Base-by-base conservation (phyloP, 1,284 basidiomycete species). In the Cryptococcus floricola region DNA sequence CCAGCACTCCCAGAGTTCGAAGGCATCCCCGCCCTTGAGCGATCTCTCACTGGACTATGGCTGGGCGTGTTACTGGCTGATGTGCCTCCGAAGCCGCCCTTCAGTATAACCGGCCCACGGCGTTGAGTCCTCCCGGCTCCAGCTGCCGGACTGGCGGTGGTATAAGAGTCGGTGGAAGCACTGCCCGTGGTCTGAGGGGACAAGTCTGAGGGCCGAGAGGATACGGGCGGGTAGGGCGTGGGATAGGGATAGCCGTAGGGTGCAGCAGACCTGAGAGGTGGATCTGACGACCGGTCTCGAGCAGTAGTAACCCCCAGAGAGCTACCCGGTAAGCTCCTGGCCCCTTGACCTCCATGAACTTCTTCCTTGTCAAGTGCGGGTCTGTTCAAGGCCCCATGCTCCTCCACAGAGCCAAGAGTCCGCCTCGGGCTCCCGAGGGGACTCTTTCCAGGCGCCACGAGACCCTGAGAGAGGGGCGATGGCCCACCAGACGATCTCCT, bases 1-100 rank as follows among this genome's bases (percentile, higher is more conserved):
- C 23, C 25, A 27, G 18, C 4, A 14, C 19, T 12, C 18, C 18
- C 45, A 42, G 41, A n/a, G 23, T 12, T 42, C n/a, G 23, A n/a
- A 42, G 41, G n/a, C 12, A 31, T 7, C 13, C 25, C 46, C n/a
- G 38, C n/a, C 1, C 38, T 25, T 14, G 46, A 12, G 41, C 64
- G 45, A 53, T 66, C 62, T 37, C 66, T 8, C 14, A 66, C 63
- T 5, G 67, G 66, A 27, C 58, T 64, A 49, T 67, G 64, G 13
- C 59, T 64, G 1, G 66, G 68, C 18, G 50, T 62, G 0, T 55
- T 57, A 8, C 48, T 50, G 16, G 48, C 41, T 10, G 62, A 58
- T 42, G 53, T 60, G 4, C 58, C 61, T 39, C 52, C 71, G 47
- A 77, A 77, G n/a, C 75, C 75, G 9, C 75, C 75, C n/a, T 73